Percentiles rank a stretch among this genome's conserved stretches.
phyloP scores from a whole-genome alignment of 2,329 filamentous ascomycete species.

The Fusarium sp. region DNA sequence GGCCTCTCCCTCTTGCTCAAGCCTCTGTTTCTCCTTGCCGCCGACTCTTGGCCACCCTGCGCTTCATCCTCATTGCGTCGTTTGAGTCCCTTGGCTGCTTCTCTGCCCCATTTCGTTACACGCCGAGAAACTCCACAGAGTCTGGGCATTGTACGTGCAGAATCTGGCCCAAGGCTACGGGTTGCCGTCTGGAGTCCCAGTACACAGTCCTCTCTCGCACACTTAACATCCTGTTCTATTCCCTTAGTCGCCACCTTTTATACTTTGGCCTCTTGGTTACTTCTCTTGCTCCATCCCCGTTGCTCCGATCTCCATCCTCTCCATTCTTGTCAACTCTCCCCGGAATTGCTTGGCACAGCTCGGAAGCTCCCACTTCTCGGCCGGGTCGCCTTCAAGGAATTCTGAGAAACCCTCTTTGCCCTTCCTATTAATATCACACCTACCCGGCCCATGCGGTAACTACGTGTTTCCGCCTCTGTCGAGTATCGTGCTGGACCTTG shows the following conservation, averaged over 20 bases:
- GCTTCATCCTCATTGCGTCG: neutral
- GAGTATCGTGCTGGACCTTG: neutral
- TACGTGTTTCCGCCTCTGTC: neutral
- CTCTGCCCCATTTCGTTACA: neutral
- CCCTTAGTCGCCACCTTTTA: slow-evolving; percentile 22
- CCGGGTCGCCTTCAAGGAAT: slow-evolving; percentile 3
- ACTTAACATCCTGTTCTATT: slow-evolving; percentile 8
- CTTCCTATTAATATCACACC: neutral
- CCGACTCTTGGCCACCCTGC: neutral
- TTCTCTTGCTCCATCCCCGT: neutral
- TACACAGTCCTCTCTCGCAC: slow-evolving; percentile 2
- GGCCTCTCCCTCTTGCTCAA: neutral
- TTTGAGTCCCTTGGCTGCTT: neutral
- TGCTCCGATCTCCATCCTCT: slow-evolving; percentile 3
- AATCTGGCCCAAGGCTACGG: neutral
- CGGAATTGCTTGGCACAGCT: neutral
- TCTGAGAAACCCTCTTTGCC: neutral
- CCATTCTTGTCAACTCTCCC: neutral
- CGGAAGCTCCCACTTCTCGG: neutral
- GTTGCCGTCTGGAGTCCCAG: neutral
- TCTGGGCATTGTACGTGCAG: neutral
- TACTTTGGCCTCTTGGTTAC: slow-evolving; percentile 17
- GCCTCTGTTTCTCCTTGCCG: slow-evolving; percentile 4
- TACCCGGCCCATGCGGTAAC: neutral
- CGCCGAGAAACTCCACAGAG: neutral